phyloP scores from a whole-genome alignment of 306 rosid species.

The Inga laurina region DNA sequence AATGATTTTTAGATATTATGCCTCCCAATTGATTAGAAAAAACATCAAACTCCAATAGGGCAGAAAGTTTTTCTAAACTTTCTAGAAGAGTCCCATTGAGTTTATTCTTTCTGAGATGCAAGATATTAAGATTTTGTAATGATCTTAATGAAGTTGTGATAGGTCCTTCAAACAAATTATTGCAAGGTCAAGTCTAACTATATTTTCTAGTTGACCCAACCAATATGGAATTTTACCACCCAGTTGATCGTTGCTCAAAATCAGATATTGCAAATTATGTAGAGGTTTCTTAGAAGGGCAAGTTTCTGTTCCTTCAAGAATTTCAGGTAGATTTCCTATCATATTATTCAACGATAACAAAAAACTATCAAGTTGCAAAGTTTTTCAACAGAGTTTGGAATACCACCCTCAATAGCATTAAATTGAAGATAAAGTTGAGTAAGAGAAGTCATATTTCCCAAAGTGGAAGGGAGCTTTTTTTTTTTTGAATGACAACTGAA shows the following conservation, averaged over 20 bases:
- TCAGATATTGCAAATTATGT: slow-evolving; percentile 20
- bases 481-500: not conserved
- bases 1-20: slow-evolving; percentile 40
- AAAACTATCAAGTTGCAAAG: slow-evolving; percentile 31
- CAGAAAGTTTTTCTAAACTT: slow-evolving; percentile 48
- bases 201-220: slow-evolving; percentile 38
- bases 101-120: slow-evolving; percentile 29
- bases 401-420: slow-evolving; percentile 38
- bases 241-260: slow-evolving; percentile 26
- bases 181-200: slow-evolving; percentile 8
- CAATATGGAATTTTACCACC: slow-evolving; percentile 42
- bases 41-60: slow-evolving; percentile 35
- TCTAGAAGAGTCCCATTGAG: slow-evolving; percentile 48
- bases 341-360: slow-evolving; percentile 28
- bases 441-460: slow-evolving; percentile 51
- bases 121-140: slow-evolving; percentile 20
- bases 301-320: slow-evolving; percentile 32
- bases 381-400: slow-evolving; percentile 44
- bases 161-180: slow-evolving; percentile 42
- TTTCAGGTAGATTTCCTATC: slow-evolving; percentile 36
- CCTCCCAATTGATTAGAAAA: slow-evolving; percentile 50
- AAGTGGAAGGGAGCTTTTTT: slow-evolving; percentile 35
- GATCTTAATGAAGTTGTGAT: slow-evolving; percentile 38
- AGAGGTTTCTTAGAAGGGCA: slow-evolving; percentile 27
- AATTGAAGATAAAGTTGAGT: not conserved